phyloP scores from a whole-genome alignment of 2,329 filamentous ascomycete species.

The Penicillium sp. region DNA sequence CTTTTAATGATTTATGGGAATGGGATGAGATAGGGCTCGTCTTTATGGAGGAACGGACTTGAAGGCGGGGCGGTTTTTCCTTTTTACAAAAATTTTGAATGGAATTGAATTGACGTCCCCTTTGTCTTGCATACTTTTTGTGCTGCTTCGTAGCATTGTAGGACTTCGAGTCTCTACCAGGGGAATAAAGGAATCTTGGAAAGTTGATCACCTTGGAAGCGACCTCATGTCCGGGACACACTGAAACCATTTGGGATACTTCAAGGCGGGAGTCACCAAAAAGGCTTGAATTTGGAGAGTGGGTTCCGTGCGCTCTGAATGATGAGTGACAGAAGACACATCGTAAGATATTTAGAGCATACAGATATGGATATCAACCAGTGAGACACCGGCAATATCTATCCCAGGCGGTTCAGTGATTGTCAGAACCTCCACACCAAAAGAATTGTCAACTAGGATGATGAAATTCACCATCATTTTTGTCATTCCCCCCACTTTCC shows the following conservation, averaged over 20 bases:
- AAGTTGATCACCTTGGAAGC: too few relatives aligned
- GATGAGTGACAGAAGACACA: background rate
- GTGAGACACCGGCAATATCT: too few relatives aligned
- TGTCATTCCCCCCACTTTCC: too few relatives aligned
- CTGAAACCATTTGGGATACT: background rate
- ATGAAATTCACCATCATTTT: too few relatives aligned
- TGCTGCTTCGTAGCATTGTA: slow-evolving; percentile 5
- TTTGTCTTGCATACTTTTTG: slow-evolving; percentile 15
- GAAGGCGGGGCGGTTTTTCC: slow-evolving; percentile 18
- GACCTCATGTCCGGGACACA: background rate
- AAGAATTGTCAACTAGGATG: too few relatives aligned
- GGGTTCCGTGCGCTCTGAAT: background rate
- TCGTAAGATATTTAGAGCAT: too few relatives aligned
- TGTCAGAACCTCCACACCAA: too few relatives aligned
- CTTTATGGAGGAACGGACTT: background rate
- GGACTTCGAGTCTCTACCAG: background rate
- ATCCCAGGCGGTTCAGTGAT: too few relatives aligned
- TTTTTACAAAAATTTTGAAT: slow-evolving; percentile 26
- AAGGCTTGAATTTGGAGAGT: background rate
- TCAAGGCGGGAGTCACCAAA: background rate
- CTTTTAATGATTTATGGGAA: background rate
- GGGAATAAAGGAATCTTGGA: too few relatives aligned
- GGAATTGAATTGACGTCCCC: slow-evolving; percentile 27
- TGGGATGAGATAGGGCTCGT: slow-evolving; percentile 2
- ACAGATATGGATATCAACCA: too few relatives aligned